Evolutionary conservation across 78 protist genomes (phyloP), one percentile per base, ranked within the genome.

Genomic region (Cavenderia fasciculata): DNA sequence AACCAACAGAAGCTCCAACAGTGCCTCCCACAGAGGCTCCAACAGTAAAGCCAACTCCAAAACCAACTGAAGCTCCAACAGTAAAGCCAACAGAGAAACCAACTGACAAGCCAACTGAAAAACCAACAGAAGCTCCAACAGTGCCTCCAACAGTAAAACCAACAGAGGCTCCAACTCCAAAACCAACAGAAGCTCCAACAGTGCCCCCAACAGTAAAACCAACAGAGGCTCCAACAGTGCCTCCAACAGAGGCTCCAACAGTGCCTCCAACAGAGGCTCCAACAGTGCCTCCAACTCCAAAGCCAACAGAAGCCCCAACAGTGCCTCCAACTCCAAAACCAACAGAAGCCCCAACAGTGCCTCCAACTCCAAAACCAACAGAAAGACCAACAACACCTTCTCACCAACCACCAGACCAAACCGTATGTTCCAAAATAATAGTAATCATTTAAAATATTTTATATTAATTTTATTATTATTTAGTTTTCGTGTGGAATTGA

Each of bases 21-120:
- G 56, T 8, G 2, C 10, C 10, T 43, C 56, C 47, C 8, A 71
- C 77, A 18, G 56, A 34, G 34, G 36, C 31, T 19, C 77, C 77
- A 71, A 33, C 49, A 21, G 79, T 47, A 33, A 59, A 34, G 25
- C 79, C 79, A 59, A 29, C 54, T 36, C 43, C 12, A 2, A 59
- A 59, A 73, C 79, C 79, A 73, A 41, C 77, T 21, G 78, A 71
- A 36, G 38, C 6, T 14, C 78, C 78, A 41, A 33, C 49, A 12
- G 78, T 43, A 19, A 57, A 29, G 43, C 78, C 78, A 41, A 4
- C 78, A 36, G 56, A 34, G 2, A 36, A 29, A 33, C 56, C 49
- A 71, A 43, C 78, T 2, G 19, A 34, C 2, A 11, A n/a, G 43
- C 56, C 49, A 36, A 19, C 78, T 36, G 78, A 71, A 36, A 57